These are phyloP conservation scores for Tuber calosporum DNA, from an alignment of 495 filamentous ascomycete genomes.

Conservation along the genomic window DNA sequence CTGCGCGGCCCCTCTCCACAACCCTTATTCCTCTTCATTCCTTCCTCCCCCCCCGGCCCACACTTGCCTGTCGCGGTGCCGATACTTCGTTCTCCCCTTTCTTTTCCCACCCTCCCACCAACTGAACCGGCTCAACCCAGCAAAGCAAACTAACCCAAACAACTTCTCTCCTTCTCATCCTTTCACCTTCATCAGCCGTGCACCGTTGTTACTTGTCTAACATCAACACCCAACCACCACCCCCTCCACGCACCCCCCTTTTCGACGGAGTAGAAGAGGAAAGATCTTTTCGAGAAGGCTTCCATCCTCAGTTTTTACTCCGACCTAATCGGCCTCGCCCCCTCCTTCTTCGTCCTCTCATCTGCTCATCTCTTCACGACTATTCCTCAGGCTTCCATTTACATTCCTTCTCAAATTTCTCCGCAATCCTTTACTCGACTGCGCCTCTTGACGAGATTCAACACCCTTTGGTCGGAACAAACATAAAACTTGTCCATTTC, in stretches of 20 bases:
- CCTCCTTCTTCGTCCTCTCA: conserved; percentile 20
- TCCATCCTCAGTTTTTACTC: conserved; percentile 39
- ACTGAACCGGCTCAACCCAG: conserved; percentile 13
- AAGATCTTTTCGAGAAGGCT: conserved; percentile 38
- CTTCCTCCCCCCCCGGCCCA: conserved; percentile 13
- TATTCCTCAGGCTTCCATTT: conserved; percentile 12
- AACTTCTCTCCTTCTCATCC: conserved; percentile 6
- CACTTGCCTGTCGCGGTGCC: conserved; percentile 28
- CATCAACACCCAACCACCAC: conserved; percentile 25
- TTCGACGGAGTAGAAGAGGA: conserved; percentile 31
- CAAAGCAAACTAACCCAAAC: conserved; percentile 15
- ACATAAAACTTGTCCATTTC: conserved; percentile 4
- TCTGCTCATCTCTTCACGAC: conserved; percentile 19
- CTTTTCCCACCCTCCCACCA: conserved; percentile 24
- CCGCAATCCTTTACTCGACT: conserved; percentile 47
- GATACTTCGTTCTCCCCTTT: conserved; percentile 31
- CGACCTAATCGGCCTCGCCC: conserved; percentile 34
- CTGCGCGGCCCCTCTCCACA: conserved; percentile 30
- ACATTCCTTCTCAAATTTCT: conserved; percentile 27
- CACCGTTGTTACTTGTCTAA: conserved; percentile 12
- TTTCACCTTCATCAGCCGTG: conserved; percentile 6
- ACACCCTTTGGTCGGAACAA: conserved; percentile 25
- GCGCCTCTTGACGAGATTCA: conserved; percentile 60
- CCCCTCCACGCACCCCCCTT: conserved; percentile 22
- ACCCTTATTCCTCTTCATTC: conserved; percentile 19